Evolutionary conservation across 371 early-diverging fungal species (phyloP).

Genomic region (Rhizopus delemar): DNA sequence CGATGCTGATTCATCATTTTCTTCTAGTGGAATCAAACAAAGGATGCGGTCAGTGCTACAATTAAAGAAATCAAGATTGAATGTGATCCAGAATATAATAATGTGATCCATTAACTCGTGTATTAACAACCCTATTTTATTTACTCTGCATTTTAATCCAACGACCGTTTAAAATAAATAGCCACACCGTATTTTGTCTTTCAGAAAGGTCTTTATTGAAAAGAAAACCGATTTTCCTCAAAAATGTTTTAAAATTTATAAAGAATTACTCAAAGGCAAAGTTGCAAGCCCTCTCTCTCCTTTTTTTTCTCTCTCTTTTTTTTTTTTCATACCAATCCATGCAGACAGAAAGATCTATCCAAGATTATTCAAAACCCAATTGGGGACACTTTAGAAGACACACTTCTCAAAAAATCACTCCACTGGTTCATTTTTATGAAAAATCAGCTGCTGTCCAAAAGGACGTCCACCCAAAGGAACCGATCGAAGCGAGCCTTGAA

Average conservation of each 20-base stretch:
- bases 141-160: background rate
- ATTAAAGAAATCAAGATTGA: constrained; percentile 34
- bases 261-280: background rate
- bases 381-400: constrained; percentile 2
- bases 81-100: constrained; percentile 35
- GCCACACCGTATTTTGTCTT: background rate
- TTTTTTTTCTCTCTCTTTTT: background rate
- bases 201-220: background rate
- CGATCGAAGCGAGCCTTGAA: background rate
- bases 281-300: background rate
- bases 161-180: background rate
- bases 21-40: constrained; percentile 31
- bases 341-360: background rate
- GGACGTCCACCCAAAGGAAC: background rate
- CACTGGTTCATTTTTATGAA: constrained; percentile 1
- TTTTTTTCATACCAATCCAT: background rate
- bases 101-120: constrained; percentile 9
- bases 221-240: background rate
- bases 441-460: constrained; percentile 3
- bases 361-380: background rate
- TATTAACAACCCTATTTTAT: background rate
- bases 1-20: background rate
- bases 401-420: constrained; percentile 3
- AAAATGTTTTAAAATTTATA: background rate
- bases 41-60: constrained; percentile 24